phyloP scores from a whole-genome alignment of 106 monocot species.

The Cymbidium sinense region DNA sequence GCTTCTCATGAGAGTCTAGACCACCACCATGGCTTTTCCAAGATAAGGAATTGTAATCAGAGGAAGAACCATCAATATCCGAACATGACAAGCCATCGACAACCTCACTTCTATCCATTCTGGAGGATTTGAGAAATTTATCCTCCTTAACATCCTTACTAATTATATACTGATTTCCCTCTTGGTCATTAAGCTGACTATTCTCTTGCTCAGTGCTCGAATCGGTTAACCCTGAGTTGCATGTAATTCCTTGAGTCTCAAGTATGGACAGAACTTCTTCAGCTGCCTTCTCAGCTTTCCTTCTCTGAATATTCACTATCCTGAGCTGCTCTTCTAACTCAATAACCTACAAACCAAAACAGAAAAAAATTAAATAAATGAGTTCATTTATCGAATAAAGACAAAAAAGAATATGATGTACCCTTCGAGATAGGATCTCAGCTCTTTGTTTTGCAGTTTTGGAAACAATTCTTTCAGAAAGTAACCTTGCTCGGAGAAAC shows the following conservation, averaged over 20 bases:
- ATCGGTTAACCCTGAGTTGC: conserved; percentile 45
- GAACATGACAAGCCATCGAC: conserved; percentile 61
- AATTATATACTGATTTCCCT: conserved; percentile 16
- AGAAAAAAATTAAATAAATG: background rate
- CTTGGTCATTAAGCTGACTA: conserved; percentile 22
- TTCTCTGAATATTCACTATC: conserved; percentile 58
- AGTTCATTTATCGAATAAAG: background rate
- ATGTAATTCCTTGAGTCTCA: conserved; percentile 54
- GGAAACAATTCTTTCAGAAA: conserved; percentile 90
- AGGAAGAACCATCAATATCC: conserved; percentile 26
- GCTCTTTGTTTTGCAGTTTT: conserved; percentile 82
- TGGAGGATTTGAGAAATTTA: conserved; percentile 26
- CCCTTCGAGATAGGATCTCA: conserved; percentile 79
- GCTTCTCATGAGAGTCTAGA: conserved; percentile 42
- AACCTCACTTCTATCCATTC: conserved; percentile 36
- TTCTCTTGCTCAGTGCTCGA: conserved; percentile 60
- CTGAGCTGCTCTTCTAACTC: conserved; percentile 85
- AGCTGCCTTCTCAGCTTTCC: conserved; percentile 82
- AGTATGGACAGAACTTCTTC: conserved; percentile 71
- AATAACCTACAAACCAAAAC: conserved; percentile 41
- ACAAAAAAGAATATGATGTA: conserved; percentile 15
- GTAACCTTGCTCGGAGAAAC: conserved; percentile 88
- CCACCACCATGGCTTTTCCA: conserved; percentile 57
- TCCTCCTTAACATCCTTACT: conserved; percentile 24
- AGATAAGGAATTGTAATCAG: conserved; percentile 43